Base-by-base conservation (phyloP, 768 basidiomycete species). In the Tremella mesenterica region DNA sequence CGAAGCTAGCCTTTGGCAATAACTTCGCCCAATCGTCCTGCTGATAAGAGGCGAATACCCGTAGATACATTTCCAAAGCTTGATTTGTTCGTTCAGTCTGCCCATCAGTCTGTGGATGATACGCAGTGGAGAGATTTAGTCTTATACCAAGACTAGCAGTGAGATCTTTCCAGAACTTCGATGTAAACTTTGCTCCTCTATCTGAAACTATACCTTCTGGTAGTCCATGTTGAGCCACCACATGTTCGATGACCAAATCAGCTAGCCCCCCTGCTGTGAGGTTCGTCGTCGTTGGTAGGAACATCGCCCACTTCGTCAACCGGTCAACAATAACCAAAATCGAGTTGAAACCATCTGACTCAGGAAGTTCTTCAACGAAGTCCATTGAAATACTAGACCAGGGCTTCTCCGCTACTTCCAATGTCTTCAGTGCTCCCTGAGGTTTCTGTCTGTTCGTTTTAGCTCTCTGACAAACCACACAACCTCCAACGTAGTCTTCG, bases 301-400 rank as follows among this genome's bases (percentile, higher is more conserved):
- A 79, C 48, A 77, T 73, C 1, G 72, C 75, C 53, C 67, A 67
- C 43, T 76, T 75, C n/a, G 76, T 75, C 26, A 79, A 54, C 2
- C 74, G 61, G 57, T 77, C 73, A 23, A 74, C 72, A 20, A 80
- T 56, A n/a, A n/a, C n/a, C n/a, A n/a, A n/a, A n/a, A n/a, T n/a
- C n/a, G n/a, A n/a, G n/a, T n/a, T n/a, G n/a, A 10, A 77, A 6
- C 72, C 72, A 41, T 75, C 62, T 2, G 64, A 65, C 2, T 4
- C n/a, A 1, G 68, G 73, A 1, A 75, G 62, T 30, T 63, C 41
- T 26, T 48, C 74, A 20, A 79, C 74, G 58, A 77, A 76, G 45
- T 80, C 77, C 39, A 74, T 65, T 0, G 73, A 69, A 4, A 77
- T 71, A 16, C 63, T 61, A 4, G 65, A 18, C 76, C 77, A 79